Conservation (phyloP, 768 basidiomycete genomes). For the Leccinum longicurvipes region DNA sequence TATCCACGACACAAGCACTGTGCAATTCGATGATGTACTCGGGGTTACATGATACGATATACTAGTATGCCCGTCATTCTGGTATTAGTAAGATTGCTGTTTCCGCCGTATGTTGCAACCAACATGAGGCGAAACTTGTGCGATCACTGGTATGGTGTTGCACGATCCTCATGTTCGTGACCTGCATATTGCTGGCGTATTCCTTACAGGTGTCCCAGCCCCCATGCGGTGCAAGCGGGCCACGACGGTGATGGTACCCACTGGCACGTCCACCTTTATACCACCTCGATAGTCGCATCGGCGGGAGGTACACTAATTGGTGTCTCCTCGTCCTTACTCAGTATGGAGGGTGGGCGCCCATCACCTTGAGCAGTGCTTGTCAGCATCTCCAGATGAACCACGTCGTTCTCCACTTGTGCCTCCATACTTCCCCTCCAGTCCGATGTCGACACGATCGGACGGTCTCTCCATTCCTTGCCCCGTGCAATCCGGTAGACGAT, state of each 20-base stretch:
- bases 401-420: background rate
- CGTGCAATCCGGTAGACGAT: constrained; percentile 22
- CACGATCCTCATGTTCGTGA: background rate
- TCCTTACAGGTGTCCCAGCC: background rate
- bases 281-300: background rate
- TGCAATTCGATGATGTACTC: background rate
- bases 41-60: background rate
- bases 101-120: too few species aligned
- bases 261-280: background rate
- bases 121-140: too few species aligned
- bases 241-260: background rate
- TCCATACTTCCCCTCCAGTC: constrained; percentile 16
- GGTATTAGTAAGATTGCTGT: too few species aligned
- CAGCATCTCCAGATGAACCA: background rate
- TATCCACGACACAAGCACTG: too few species aligned
- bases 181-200: background rate
- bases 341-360: background rate
- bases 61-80: background rate
- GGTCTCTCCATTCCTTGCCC: constrained; percentile 14
- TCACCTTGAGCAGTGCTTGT: background rate
- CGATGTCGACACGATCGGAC: constrained; percentile 1
- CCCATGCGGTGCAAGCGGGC: background rate
- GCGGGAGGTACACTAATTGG: background rate
- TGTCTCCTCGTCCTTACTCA: constrained; percentile 2
- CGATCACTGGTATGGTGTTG: too few species aligned